Evolutionary conservation across 2,329 filamentous ascomycete genomes (phyloP).

Genomic region (Trichoderma polysporum): DNA sequence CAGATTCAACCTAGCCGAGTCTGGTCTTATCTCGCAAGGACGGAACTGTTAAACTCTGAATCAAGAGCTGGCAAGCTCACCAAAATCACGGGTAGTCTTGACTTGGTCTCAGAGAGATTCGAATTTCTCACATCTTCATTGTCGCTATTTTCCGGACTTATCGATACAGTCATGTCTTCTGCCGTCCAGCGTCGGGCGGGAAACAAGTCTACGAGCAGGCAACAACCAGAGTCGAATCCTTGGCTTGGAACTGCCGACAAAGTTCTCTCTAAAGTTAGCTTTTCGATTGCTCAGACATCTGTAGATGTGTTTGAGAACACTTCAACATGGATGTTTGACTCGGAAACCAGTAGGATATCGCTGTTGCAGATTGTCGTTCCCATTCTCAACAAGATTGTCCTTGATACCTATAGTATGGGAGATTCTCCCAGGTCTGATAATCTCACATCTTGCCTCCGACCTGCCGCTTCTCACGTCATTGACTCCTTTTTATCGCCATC

Average conservation of each 20-base stretch:
- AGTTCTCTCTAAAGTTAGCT: slow-evolving; percentile 67
- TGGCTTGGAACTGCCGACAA: slow-evolving; percentile 77
- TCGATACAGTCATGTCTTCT: slow-evolving; percentile 72
- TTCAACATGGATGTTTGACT: slow-evolving; percentile 78
- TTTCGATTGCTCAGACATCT: slow-evolving; percentile 71
- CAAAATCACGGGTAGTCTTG: slow-evolving; percentile 76
- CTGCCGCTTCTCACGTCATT: slow-evolving; percentile 73
- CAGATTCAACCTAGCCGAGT: slow-evolving; percentile 76
- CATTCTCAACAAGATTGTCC: slow-evolving; percentile 69
- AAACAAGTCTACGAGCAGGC: slow-evolving; percentile 48
- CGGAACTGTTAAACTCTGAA: slow-evolving; percentile 74
- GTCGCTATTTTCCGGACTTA: slow-evolving; percentile 69
- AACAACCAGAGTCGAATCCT: slow-evolving; percentile 50
- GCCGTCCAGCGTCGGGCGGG: slow-evolving; percentile 64
- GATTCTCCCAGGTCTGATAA: slow-evolving; percentile 49
- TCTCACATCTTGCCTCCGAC: slow-evolving; percentile 62
- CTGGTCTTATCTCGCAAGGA: slow-evolving; percentile 86
- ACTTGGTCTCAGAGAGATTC: slow-evolving; percentile 74
- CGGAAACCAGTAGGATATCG: slow-evolving; percentile 64
- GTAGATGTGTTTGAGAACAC: slow-evolving; percentile 85
- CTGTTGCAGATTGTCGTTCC: slow-evolving; percentile 68
- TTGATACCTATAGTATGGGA: slow-evolving; percentile 73
- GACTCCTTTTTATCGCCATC: slow-evolving; percentile 73
- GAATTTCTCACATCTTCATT: slow-evolving; percentile 74
- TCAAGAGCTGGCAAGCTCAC: slow-evolving; percentile 74